These are phyloP conservation scores for Mycena chlorophos DNA, from an alignment of 768 basidiomycete genomes.

Conservation along the genomic window DNA sequence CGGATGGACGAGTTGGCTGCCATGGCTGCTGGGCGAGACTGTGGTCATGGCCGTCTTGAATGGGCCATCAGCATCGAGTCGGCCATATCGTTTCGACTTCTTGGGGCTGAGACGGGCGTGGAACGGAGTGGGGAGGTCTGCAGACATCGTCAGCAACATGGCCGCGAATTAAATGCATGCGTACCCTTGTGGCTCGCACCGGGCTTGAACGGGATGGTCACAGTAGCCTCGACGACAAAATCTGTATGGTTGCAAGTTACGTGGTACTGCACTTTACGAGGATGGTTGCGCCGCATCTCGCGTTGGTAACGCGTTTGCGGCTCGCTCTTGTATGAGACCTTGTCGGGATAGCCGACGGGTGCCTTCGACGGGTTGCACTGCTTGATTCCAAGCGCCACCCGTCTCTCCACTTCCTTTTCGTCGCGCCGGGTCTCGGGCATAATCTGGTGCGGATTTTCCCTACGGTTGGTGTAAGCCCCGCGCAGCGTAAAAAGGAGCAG, in stretches of 20 bases:
- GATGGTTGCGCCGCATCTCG: constrained; percentile 31
- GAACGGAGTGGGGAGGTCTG: neutral
- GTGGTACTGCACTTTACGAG: constrained; percentile 49
- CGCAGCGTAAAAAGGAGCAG: constrained; percentile 1
- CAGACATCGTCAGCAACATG: neutral
- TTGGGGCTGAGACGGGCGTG: neutral
- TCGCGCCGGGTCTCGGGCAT: constrained; percentile 36
- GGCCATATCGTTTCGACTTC: constrained; percentile 46
- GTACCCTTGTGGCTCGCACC: constrained; percentile 54
- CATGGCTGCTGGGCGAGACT: constrained; percentile 52
- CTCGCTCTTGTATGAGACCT: constrained; percentile 40
- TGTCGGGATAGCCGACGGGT: constrained; percentile 47
- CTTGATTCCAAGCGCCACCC: constrained; percentile 44
- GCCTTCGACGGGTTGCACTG: constrained; percentile 33
- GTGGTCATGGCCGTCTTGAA: constrained; percentile 69
- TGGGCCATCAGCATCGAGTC: constrained; percentile 50
- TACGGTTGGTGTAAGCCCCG: constrained; percentile 28
- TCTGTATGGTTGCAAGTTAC: constrained; percentile 48
- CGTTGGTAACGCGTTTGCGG: constrained; percentile 51
- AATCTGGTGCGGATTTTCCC: constrained; percentile 58
- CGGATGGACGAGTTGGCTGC: constrained; percentile 47
- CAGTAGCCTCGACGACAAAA: constrained; percentile 55
- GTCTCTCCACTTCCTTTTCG: constrained; percentile 33
- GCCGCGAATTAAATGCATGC: constrained; percentile 6
- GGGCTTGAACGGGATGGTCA: constrained; percentile 53